Evolutionary conservation across 129 eudicot species (phyloP), one percentile per base, ranked within the genome.

Genomic region (Lonicera japonica): DNA sequence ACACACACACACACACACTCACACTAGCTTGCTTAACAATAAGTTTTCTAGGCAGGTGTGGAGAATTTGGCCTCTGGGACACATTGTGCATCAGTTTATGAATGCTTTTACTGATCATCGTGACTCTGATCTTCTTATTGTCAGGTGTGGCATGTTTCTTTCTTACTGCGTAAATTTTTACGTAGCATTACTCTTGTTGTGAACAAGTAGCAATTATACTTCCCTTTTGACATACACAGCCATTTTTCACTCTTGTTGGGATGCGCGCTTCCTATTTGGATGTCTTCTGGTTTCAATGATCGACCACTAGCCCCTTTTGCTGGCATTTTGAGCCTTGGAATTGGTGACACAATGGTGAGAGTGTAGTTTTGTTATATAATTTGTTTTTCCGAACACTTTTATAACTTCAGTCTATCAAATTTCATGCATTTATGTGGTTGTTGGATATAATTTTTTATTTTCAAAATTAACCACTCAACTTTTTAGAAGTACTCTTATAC

Each of bases 81-180:
- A 79, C 62, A 69, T 85, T 45, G 83, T 92, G 41, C 86, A 88
- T 62, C 87, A 85, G 43, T 92, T 92, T 68, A 85, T 92, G 99
- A 92, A 78, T 57, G 99, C 99, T 56, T 92, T 92, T 66, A 92
- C 95, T 34, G 99, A 92, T 70, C 99, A 92, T 75, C 99, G 99
- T 54, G 99, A 92, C 75, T 87, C 99, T 41, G 99, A 92, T 79
- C 83, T 85, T 71, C 89, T 92, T 17, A 65, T 92, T 74, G 91
- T 92, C 77, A 92, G 98, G 98, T 88, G 52, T 19, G 74, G 23
- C 38, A 66, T 55, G 18, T 47, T 40, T 21, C 36, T n/a, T 39
- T 18, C 24, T 58, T 19, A 36, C 0, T n/a, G 45, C 40, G 50
- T 3, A 54, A 11, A 54, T 11, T 24, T 59, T 41, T 15, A 17